These are phyloP conservation scores for Nakataea oryzae DNA, from an alignment of 2,329 filamentous ascomycete genomes.

Conservation along the genomic window DNA sequence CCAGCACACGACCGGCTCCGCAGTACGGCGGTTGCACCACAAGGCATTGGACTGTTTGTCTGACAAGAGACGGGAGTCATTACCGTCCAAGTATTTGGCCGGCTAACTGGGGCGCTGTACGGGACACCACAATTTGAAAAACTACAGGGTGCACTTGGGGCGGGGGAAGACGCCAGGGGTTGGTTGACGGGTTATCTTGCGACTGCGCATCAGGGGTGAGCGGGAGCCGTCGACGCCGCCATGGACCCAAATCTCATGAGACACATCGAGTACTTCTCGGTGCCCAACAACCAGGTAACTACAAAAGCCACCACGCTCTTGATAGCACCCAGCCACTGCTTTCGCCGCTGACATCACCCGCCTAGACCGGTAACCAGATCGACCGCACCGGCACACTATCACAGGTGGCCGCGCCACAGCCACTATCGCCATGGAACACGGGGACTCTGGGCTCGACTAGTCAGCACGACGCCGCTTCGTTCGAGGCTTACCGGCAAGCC, in stretches of 20 bases:
- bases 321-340: too few species aligned
- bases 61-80: background rate
- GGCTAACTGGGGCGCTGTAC: background rate
- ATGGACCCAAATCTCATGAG: constrained; percentile 27
- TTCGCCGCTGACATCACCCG: background rate
- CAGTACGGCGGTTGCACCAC: background rate
- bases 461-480: constrained; percentile 8
- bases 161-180: background rate
- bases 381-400: constrained; percentile 19
- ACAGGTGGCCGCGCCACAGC: constrained; percentile 14
- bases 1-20: background rate
- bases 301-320: background rate
- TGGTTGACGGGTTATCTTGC: background rate
- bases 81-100: background rate
- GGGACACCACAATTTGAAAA: background rate
- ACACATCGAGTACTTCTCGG: constrained; percentile 28
- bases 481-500: constrained; percentile 16
- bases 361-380: constrained; percentile 20
- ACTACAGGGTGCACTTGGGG: background rate
- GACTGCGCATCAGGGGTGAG: constrained; percentile 10
- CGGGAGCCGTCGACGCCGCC: constrained; percentile 13
- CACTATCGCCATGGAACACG: constrained; percentile 21
- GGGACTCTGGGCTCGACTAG: constrained; percentile 12
- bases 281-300: constrained; percentile 24
- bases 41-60: background rate